Evolutionary conservation across 2,329 filamentous ascomycete species (phyloP), one percentile per base, ranked within the genome.

Genomic region (Fusarium poae): DNA sequence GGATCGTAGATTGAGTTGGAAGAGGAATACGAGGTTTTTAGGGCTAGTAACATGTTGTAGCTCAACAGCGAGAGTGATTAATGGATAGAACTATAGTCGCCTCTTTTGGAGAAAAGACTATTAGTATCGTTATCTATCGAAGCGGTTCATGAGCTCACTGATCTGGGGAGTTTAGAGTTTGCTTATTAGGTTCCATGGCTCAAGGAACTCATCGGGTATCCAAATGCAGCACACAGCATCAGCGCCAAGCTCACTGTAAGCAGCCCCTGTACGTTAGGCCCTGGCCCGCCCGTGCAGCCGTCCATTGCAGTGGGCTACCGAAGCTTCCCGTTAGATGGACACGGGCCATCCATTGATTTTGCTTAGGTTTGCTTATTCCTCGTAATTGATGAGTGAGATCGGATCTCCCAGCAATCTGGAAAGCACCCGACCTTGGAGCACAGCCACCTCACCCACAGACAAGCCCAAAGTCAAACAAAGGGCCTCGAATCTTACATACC

Each of bases 191-290:
- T 23, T 27, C 21, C 45, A 35, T 7, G 45, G 46, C 35, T 45
- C 39, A 54, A 45, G 27, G 34, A 48, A 43, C 23, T 60, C 58
- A 52, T 49, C 21, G 42, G 16, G 25, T 43, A 50, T 43, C 67
- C 69, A 70, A 70, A 70, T 57, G 29, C 53, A 69, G 62, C 35
- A 39, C 49, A 21, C n/a, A 35, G 27, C 45, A 67, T 40, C 49
- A 67, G 66, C 57, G 62, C 57, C 50, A 70, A 63, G 52, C 30
- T 61, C 53, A 48, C 57, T 67, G 62, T 70, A 70, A 70, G 32
- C 52, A 56, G 40, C 39, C 48, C 48, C 48, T 27, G 46, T 37
- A 50, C 7, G 32, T 37, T 37, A 18, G 32, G 32, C n/a, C 18
- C 6, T 50, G 32, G 32, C 12, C 32, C 46, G 21, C 32, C 46